Conservation (phyloP, 1,139 yeast genomes). For the Taiozyma sp. region DNA sequence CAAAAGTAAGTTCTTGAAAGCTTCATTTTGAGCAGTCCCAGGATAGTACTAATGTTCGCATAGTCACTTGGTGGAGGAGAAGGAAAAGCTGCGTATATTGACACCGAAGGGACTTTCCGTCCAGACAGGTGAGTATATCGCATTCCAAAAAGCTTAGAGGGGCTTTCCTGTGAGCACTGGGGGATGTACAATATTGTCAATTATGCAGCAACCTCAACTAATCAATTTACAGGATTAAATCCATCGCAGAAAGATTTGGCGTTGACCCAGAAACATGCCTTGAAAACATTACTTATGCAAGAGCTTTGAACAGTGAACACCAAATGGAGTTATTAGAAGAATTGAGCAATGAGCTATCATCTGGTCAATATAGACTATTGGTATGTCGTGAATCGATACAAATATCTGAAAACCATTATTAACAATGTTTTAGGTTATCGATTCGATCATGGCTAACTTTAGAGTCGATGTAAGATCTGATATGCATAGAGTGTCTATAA, state of each 20-base stretch:
- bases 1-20: constrained; percentile 28
- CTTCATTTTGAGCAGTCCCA: not conserved
- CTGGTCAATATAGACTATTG: constrained; percentile 41
- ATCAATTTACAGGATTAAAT: constrained; percentile 33
- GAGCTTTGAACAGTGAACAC: constrained; percentile 57
- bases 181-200: not conserved
- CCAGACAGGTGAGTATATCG: constrained; percentile 34
- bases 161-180: not conserved
- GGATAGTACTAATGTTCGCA: not conserved
- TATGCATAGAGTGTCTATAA: not conserved
- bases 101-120: constrained; percentile 47
- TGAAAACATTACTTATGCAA: constrained; percentile 50
- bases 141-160: not conserved
- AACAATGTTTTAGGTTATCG: constrained; percentile 31
- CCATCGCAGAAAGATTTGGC: constrained; percentile 49
- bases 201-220: not conserved
- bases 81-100: constrained; percentile 57
- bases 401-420: not conserved
- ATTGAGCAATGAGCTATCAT: constrained; percentile 42
- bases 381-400: constrained; percentile 12
- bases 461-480: constrained; percentile 41
- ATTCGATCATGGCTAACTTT: constrained; percentile 58
- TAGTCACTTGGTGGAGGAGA: constrained; percentile 50
- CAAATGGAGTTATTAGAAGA: constrained; percentile 53
- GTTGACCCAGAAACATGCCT: constrained; percentile 48